These are phyloP conservation scores for Saccharomycopsis javanensis DNA, from an alignment of 805 yeast species.

Conservation along the genomic window DNA sequence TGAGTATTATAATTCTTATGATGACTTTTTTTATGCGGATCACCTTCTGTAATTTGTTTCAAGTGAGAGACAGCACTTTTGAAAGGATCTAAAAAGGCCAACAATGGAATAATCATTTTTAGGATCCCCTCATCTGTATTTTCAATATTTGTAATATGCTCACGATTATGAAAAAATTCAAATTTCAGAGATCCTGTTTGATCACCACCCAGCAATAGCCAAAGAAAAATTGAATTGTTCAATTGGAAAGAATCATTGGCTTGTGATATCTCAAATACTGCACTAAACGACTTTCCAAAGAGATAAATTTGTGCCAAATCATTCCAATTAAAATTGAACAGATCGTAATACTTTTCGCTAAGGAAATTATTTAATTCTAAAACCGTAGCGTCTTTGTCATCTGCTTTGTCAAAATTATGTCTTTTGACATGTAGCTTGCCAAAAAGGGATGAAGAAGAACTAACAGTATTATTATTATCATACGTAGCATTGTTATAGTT, in stretches of 20 bases:
- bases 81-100: constrained; percentile 9
- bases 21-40: neutral
- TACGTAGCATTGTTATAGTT: neutral
- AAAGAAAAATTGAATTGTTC: constrained; percentile 8
- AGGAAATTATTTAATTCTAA: constrained; percentile 7
- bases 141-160: constrained; percentile 4
- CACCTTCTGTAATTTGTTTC: constrained; percentile 14
- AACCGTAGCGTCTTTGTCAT: constrained; percentile 8
- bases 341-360: constrained; percentile 15
- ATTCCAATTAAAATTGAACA: constrained; percentile 14
- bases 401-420: constrained; percentile 16
- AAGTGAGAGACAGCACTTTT: constrained; percentile 13
- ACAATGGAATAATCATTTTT: constrained; percentile 9
- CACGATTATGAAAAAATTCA: neutral
- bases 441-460: constrained; percentile 2
- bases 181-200: constrained; percentile 10
- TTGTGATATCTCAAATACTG: neutral
- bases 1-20: neutral
- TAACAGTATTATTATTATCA: neutral
- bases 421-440: constrained; percentile 9
- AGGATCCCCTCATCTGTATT: constrained; percentile 4
- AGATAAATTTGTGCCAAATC: constrained; percentile 14
- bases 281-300: constrained; percentile 13
- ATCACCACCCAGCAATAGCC: constrained; percentile 18
- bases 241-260: neutral